phyloP scores from a whole-genome alignment of 1,284 basidiomycete genomes.

The Veloboletus limbatus region DNA sequence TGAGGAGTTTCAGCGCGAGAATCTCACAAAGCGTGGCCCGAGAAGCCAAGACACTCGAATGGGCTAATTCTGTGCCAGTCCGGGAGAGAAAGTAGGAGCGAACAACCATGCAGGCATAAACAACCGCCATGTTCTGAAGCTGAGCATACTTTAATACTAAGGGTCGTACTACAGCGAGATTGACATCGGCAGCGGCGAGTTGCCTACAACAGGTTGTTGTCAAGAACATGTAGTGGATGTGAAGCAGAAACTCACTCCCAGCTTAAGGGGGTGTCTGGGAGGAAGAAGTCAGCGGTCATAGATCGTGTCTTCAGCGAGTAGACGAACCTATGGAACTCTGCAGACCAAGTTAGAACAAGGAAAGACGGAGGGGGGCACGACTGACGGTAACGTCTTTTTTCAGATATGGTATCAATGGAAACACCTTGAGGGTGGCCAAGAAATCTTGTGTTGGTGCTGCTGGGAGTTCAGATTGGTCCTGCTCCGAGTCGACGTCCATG shows the following conservation, averaged over 20 bases:
- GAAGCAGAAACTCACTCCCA: constrained; percentile 68
- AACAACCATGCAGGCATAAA: constrained; percentile 73
- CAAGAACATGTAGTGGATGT: not conserved
- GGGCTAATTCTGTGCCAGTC: constrained; percentile 56
- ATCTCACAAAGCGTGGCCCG: constrained; percentile 81
- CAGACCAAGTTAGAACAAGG: constrained; percentile 10
- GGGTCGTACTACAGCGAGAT: constrained; percentile 79
- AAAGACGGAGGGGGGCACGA: constrained; percentile 8
- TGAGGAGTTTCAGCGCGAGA: constrained; percentile 81
- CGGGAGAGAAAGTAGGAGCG: constrained; percentile 52
- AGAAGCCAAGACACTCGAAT: constrained; percentile 66
- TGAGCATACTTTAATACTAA: constrained; percentile 77
- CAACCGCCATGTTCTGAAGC: constrained; percentile 67
- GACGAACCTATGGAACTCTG: constrained; percentile 30
- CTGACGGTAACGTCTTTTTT: constrained; percentile 68
- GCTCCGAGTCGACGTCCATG: constrained; percentile 56
- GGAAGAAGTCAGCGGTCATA: constrained; percentile 15
- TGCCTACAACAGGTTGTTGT: constrained; percentile 45
- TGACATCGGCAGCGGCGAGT: constrained; percentile 79
- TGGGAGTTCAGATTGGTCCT: constrained; percentile 32
- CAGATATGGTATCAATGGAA: constrained; percentile 69
- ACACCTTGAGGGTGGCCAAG: constrained; percentile 64
- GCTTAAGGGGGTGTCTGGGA: constrained; percentile 67
- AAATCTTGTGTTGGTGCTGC: constrained; percentile 56
- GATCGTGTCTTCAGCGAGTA: not conserved